Conservation (phyloP, 495 filamentous ascomycete genomes). For the Aspergillus sclerotiicarbonarius region DNA sequence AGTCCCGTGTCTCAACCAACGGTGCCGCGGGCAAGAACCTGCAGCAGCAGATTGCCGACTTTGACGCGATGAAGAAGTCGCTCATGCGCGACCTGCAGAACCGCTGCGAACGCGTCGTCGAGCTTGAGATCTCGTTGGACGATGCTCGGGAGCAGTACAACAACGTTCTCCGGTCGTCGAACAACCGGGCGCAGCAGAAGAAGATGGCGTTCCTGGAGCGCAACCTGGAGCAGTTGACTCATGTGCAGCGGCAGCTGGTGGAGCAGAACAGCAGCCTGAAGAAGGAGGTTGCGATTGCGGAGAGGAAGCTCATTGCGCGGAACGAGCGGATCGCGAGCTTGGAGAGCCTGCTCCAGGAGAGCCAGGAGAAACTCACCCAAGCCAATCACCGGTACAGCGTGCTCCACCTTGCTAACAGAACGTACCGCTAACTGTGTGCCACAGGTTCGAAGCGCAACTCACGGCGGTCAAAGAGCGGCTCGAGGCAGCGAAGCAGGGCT, state of each 20-base stretch:
- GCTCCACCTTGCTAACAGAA: not conserved
- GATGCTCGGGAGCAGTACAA: conserved; percentile 98
- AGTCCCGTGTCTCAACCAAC: conserved; percentile 62
- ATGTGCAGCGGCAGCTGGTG: conserved; percentile 94
- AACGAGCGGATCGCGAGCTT: conserved; percentile 95
- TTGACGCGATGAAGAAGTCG: conserved; percentile 99
- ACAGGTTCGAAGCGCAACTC: conserved; percentile 94
- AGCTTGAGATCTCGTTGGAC: conserved; percentile 94
- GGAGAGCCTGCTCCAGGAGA: conserved; percentile 89
- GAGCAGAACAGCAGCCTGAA: conserved; percentile 95
- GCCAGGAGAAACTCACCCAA: conserved; percentile 92
- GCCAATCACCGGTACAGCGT: conserved; percentile 86
- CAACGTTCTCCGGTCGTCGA: conserved; percentile 90
- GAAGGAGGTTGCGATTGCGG: conserved; percentile 98
- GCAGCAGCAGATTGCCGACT: conserved; percentile 95
- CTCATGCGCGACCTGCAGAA: conserved; percentile 98
- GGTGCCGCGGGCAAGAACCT: conserved; percentile 85
- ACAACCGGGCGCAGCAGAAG: conserved; percentile 98
- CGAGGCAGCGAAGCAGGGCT: conserved; percentile 89
- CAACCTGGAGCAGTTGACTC: conserved; percentile 95
- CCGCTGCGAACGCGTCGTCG: conserved; percentile 94
- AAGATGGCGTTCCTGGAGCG: conserved; percentile 99
- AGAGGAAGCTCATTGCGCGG: conserved; percentile 91
- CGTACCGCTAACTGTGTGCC: conserved; percentile 10
- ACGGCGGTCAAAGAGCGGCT: conserved; percentile 96